These are phyloP conservation scores for Quaeritorhiza haematococci DNA, from an alignment of 371 early-diverging fungal species.

Conservation along the genomic window DNA sequence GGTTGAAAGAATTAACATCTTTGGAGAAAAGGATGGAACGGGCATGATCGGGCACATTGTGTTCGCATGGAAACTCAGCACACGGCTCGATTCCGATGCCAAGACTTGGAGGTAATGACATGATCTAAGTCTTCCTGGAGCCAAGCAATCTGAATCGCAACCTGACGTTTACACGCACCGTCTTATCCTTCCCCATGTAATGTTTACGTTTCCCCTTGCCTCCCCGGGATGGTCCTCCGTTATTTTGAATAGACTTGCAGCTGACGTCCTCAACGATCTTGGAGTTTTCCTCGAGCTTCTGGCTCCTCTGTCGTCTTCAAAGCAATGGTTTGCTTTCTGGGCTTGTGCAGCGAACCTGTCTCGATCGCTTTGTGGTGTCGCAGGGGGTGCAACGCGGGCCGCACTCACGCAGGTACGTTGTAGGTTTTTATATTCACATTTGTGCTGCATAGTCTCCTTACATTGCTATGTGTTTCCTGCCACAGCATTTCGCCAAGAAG, in stretches of 20 bases:
- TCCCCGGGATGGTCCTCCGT: too few species aligned
- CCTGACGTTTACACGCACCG: too few species aligned
- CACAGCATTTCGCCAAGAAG: slow-evolving; percentile 23
- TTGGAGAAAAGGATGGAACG: slow-evolving; percentile 23
- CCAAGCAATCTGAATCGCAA: neutral
- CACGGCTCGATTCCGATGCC: slow-evolving; percentile 20
- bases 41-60: slow-evolving; percentile 27
- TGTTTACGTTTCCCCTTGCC: too few species aligned
- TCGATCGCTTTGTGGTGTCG: slow-evolving; percentile 24
- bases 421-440: too few species aligned
- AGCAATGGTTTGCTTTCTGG: slow-evolving; percentile 1
- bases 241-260: slow-evolving; percentile 17
- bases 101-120: neutral
- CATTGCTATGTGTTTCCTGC: too few species aligned
- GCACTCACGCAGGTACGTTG: slow-evolving; percentile 23
- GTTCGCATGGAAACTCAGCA: slow-evolving; percentile 24
- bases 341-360: slow-evolving; percentile 19
- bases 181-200: too few species aligned
- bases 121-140: neutral
- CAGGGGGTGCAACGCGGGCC: slow-evolving; percentile 26
- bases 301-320: slow-evolving; percentile 11
- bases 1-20: neutral
- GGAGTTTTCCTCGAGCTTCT: slow-evolving; percentile 18
- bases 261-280: slow-evolving; percentile 29
- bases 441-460: too few species aligned